These are phyloP conservation scores for Diversispora eburnea DNA, from an alignment of 192 early-diverging fungal genomes.

Conservation along the genomic window DNA sequence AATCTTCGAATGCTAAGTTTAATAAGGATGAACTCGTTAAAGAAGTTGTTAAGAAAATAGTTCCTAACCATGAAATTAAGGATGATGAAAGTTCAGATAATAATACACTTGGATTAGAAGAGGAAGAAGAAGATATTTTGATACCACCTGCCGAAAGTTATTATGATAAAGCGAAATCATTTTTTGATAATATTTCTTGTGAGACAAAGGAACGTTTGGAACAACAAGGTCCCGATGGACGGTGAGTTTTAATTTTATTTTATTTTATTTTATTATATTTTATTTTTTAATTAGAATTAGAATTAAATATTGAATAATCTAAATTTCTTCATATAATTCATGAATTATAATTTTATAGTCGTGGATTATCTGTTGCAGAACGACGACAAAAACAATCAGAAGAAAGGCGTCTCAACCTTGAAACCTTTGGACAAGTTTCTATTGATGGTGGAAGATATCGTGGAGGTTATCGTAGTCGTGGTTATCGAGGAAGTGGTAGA, in stretches of 20 bases:
- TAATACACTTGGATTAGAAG: conserved; percentile 34
- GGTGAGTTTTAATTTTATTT: conserved; percentile 38
- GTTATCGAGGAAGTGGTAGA: conserved; percentile 41
- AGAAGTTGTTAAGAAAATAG: conserved; percentile 58
- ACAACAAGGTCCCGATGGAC: conserved; percentile 43
- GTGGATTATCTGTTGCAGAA: conserved; percentile 53
- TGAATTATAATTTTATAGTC: background rate
- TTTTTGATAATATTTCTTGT: conserved; percentile 98
- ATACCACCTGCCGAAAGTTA: conserved; percentile 53
- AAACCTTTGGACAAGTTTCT: conserved; percentile 92
- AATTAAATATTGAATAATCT: too few species aligned
- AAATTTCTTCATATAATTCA: background rate
- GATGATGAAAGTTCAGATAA: conserved; percentile 35
- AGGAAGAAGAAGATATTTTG: conserved; percentile 54
- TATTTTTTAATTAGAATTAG: too few species aligned
- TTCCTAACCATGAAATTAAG: conserved; percentile 39
- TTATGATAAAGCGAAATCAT: conserved; percentile 78
- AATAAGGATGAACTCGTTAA: conserved; percentile 80
- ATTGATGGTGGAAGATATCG: conserved; percentile 65
- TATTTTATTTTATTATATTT: background rate
- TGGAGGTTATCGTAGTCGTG: conserved; percentile 54
- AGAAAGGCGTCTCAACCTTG: conserved; percentile 89
- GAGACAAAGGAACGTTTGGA: conserved; percentile 86
- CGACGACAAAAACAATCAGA: conserved; percentile 76
- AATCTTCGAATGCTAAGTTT: conserved; percentile 92